Conservation (phyloP, 805 yeast genomes). For the Lipomyces yamadae region DNA sequence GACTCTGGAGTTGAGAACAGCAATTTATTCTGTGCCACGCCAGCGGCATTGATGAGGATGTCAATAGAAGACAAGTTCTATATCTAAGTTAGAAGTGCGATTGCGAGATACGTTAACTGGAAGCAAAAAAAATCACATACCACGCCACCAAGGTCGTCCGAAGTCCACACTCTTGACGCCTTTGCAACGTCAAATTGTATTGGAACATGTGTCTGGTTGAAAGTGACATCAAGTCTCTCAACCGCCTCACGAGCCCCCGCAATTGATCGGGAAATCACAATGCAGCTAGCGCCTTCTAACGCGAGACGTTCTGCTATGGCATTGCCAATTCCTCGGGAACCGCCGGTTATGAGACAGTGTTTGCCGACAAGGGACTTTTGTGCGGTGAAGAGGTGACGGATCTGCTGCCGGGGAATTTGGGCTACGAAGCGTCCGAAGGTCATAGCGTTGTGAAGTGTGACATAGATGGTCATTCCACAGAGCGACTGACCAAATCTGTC, state of each 20-base stretch:
- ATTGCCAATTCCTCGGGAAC: conserved; percentile 69
- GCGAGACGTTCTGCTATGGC: conserved; percentile 60
- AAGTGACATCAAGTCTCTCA: conserved; percentile 18
- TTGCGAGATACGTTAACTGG: background rate
- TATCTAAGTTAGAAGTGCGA: background rate
- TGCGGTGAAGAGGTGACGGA: background rate
- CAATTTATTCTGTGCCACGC: conserved; percentile 62
- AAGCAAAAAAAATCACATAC: background rate
- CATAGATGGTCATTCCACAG: background rate
- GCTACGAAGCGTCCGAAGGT: background rate
- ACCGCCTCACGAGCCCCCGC: conserved; percentile 45
- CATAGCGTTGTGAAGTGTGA: background rate
- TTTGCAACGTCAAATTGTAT: conserved; percentile 31
- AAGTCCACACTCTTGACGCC: conserved; percentile 25
- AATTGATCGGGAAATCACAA: conserved; percentile 58
- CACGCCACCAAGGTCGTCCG: conserved; percentile 24
- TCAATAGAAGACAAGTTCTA: conserved; percentile 41
- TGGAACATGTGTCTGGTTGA: conserved; percentile 22
- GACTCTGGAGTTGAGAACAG: conserved; percentile 51
- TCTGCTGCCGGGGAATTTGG: background rate
- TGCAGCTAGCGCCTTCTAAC: conserved; percentile 55
- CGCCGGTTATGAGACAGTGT: conserved; percentile 52
- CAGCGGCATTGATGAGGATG: conserved; percentile 61
- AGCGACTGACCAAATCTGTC: background rate
- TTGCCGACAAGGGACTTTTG: background rate